phyloP scores from a whole-genome alignment of 2,329 filamentous ascomycete species.

The Aspergillus fructus region DNA sequence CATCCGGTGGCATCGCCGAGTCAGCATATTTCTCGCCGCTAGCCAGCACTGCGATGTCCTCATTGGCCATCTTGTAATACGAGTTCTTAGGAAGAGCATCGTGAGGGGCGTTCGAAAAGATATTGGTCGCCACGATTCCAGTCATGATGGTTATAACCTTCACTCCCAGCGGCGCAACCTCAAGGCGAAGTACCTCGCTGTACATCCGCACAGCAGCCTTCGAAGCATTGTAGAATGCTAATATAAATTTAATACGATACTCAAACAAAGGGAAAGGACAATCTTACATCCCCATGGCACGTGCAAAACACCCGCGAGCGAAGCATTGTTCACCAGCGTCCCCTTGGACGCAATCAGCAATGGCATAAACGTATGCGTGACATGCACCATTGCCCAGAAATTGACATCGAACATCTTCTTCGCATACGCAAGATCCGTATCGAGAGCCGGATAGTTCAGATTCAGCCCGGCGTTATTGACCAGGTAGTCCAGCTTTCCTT shows the following conservation, averaged over 20 bases:
- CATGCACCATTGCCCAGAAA: conserved; percentile 37
- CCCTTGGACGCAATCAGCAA: conserved; percentile 27
- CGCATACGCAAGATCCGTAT: conserved; percentile 35
- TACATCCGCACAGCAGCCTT: conserved; percentile 25
- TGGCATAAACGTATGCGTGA: conserved; percentile 39
- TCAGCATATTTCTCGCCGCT: neutral
- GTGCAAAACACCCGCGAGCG: conserved; percentile 21
- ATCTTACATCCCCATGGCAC: neutral
- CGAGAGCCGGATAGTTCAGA: conserved; percentile 38
- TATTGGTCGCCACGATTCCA: conserved; percentile 19
- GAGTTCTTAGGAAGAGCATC: conserved; percentile 18
- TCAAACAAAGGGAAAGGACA: no score
- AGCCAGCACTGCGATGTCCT: conserved; percentile 9
- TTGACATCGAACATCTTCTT: conserved; percentile 45
- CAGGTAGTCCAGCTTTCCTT: conserved; percentile 34
- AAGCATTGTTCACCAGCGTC: conserved; percentile 27
- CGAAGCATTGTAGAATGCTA: conserved; percentile 22
- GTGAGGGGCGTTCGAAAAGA: conserved; percentile 11
- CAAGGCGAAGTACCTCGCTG: conserved; percentile 22
- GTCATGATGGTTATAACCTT: conserved; percentile 22
- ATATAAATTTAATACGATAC: no score
- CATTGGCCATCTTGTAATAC: conserved; percentile 15
- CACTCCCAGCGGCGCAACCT: conserved; percentile 26
- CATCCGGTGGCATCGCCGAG: conserved; percentile 1
- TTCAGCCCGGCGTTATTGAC: conserved; percentile 47